Percentiles rank a stretch among this genome's conserved stretches.
phyloP scores from a whole-genome alignment of 371 early-diverging fungal species.

The Apophysomyces elegans region DNA sequence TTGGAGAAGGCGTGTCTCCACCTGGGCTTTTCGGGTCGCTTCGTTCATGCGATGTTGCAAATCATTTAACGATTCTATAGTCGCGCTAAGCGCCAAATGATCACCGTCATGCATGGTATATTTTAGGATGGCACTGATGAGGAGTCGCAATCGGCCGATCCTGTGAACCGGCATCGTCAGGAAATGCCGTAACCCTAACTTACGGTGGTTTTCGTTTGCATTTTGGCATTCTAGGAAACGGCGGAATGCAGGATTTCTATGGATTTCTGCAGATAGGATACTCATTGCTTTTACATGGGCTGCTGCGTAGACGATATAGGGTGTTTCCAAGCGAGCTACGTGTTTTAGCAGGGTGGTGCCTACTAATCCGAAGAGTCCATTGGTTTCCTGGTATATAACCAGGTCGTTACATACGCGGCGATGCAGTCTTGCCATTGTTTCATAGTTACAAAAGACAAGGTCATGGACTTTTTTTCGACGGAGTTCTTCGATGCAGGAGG shows the following conservation, averaged over 20 bases:
- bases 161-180: slow-evolving; percentile 39
- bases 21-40: slow-evolving; percentile 21
- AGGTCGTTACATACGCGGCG: slow-evolving; percentile 24
- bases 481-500: slow-evolving; percentile 15
- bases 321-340: slow-evolving; percentile 17
- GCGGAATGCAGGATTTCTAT: slow-evolving; percentile 27
- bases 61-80: slow-evolving; percentile 31
- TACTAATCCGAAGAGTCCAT: not conserved
- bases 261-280: slow-evolving; percentile 20
- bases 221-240: slow-evolving; percentile 29
- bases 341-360: slow-evolving; percentile 18
- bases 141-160: slow-evolving; percentile 37
- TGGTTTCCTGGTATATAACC: not conserved
- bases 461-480: slow-evolving; percentile 31
- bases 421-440: slow-evolving; percentile 27
- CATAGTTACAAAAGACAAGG: slow-evolving; percentile 40
- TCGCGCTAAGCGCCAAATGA: slow-evolving; percentile 27
- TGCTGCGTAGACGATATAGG: slow-evolving; percentile 23
- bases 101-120: slow-evolving; percentile 37
- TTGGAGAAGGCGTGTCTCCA: slow-evolving; percentile 33
- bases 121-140: slow-evolving; percentile 36
- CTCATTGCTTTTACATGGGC: slow-evolving; percentile 21
- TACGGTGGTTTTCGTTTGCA: slow-evolving; percentile 23
- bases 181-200: slow-evolving; percentile 40
- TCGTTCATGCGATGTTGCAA: slow-evolving; percentile 37